Base-by-base conservation (phyloP, 139 green algal genomes). In the Volvox reticuliferus region DNA sequence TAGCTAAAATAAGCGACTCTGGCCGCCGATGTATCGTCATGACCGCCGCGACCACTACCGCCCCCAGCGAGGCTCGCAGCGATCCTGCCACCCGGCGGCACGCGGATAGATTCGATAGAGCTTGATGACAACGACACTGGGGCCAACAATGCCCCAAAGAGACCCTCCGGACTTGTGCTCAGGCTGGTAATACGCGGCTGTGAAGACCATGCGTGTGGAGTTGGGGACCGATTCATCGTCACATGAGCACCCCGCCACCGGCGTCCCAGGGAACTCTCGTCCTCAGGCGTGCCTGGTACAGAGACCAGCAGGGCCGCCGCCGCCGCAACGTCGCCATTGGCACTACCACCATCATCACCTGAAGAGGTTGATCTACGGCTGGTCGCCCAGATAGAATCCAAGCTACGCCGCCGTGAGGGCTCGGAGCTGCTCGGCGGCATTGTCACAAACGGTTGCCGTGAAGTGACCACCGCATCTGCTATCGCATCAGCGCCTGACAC, bases 31-130 rank as follows among this genome's bases (percentile, higher is more conserved):
- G 44, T 9, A 55, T 55, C 9, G 9, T 55, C 44, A 5, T 9
- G 5, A 55, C 44, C 44, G 44, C 44, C 44, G 44, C 44, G 9
- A 55, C 44, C 44, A 55, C 44, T 55, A 9, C 5, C 44, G 44
- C 44, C 44, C 44, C 44, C 65, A 5, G 65, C 24, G 1, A 36
- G 35, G 33, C 76, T 61, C 17, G 1, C 32, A 26, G 76, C 35
- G 3, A 82, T 62, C 76, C 33, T 55, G 2, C 2, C 14, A 19
- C 82, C 82, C 12, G 83, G 83, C 24, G 83, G 83, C 67, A 88
- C 83, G 67, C 26, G 67, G 37, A 88, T 68, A 28, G 83, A 88
- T 24, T 88, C 83, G 18, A 88, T 68, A 6, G 83, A 88, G 50
- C 79, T 86, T 16, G 79, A 86, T 35, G 61, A 30, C 18, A 81